Evolutionary conservation across 208 protist genomes (phyloP), one percentile per base, ranked within the genome.

Genomic region (Crithidia acanthocephali): DNA sequence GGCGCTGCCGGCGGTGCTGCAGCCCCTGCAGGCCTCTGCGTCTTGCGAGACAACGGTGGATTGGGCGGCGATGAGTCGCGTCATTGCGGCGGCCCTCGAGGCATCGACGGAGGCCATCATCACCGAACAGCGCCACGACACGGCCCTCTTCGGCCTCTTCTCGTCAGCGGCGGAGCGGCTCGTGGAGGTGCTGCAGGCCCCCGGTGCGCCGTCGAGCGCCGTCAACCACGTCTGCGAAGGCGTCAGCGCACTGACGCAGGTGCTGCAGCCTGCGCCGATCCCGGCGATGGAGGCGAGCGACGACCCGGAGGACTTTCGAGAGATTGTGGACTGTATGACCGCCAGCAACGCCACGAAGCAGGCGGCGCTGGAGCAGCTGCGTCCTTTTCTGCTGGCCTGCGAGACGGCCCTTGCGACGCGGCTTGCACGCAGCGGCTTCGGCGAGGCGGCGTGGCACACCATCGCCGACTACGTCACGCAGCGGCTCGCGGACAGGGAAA

Each of bases 301-400:
- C 55, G 84, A 92, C 55, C 80, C 79, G 0, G 86, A 91, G n/a
- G 90, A 95, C 70, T 93, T 84, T 42, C 69, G 52, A 10, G 60
- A 73, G 13, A 64, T 92, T 18, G 52, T 68, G 7, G 69, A 68
- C 25, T 45, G 33, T 33, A 64, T 70, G 42, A 23, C 25, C 20
- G 44, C 18, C 5, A 50, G 47, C 8, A 82, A 82, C 42, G 66
- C 55, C 13, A 61, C 72, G 42, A 82, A 82, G 56, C 18, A 22
- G 18, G 20, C 65, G 18, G 74, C 73, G 5, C 20, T 74, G 51
- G 37, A 13, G n/a, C 50, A 74, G 30, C 63, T 84, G 22, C 58
- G 27, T 0, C 44, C 55, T 0, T 86, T 78, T 52, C 23, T 86
- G 30, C 23, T 37, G 2, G 56, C 30, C 1, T 83, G 81, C 61